Evolutionary conservation across 805 yeast species (phyloP), one percentile per base, ranked within the genome.

Genomic region (Wickerhamomyces bovis): DNA sequence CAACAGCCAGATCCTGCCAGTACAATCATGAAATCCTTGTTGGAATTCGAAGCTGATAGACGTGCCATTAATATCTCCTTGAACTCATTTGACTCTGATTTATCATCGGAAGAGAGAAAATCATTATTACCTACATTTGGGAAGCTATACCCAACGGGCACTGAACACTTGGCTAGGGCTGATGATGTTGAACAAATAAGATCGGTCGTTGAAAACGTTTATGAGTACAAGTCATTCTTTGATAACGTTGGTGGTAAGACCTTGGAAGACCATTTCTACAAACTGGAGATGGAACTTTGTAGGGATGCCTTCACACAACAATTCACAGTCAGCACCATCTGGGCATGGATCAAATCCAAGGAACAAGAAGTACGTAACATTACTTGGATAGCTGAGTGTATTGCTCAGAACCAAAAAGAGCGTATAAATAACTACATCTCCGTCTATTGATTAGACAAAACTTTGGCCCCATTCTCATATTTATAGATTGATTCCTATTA

Each of bases 331-430:
- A 78, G 89, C 35, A 85, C 96, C 2, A 75, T 94, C 47, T 94
- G 97, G 94, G 96, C 97, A 7, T 94, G 97, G 95, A 78, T 95
- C 63, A 85, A 89, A 68, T 84, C 96, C 16, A 86, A 85, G 62
- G 99, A 94, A 68, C 99, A 95, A 69, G 99, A 94, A 68, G 81
- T 95, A 49, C 80, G 99, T 68, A 94, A 94, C 66, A 85, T 94
- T 55, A 89, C 98, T n/a, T 94, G 99, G 99, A 92, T 94, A 47
- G 96, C 98, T 43, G 99, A 94, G 71, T 94, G 99, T 73, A 94
- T 94, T 71, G 97, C 98, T 28, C 99, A 95, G 68, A 90, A 89
- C 65, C 99, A 94, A 75, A 88, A 89, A 71, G 95, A 88, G 63
- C 80, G 97, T 66, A 88, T 94, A 55, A 83, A 85, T 58, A 88